These are phyloP conservation scores for Lagenaria siceraria DNA, from an alignment of 306 rosid species.

Conservation along the genomic window DNA sequence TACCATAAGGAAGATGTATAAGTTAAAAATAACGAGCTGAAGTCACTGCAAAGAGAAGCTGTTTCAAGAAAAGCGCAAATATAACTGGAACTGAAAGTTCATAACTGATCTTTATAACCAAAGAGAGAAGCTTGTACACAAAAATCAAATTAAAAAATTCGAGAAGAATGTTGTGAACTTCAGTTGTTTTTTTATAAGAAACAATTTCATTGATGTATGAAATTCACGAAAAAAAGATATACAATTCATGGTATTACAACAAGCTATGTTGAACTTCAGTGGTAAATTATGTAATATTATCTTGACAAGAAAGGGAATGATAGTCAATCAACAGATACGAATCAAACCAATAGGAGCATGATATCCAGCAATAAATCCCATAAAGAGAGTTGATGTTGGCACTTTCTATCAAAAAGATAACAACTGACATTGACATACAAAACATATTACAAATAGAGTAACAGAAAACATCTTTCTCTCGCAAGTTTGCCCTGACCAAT, in stretches of 20 bases:
- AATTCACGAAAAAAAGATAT: no score
- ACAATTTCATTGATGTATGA: no score
- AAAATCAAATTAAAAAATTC: not conserved
- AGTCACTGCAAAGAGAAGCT: not conserved
- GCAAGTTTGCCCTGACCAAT: not conserved
- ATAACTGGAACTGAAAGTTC: slow-evolving; percentile 1
- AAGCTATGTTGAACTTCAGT: not conserved
- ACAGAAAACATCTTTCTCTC: not conserved
- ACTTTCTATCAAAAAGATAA: not conserved
- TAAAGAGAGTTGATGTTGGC: not conserved
- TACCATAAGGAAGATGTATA: slow-evolving; percentile 7
- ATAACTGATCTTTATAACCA: not conserved
- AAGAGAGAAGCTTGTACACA: not conserved
- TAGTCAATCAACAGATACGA: not conserved
- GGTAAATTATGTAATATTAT: not conserved
- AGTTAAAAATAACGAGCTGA: not conserved
- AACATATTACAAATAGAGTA: not conserved
- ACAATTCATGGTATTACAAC: no score
- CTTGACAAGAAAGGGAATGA: not conserved
- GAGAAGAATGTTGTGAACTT: not conserved
- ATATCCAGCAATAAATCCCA: not conserved
- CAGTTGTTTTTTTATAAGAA: not conserved
- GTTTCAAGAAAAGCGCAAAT: not conserved
- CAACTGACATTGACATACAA: not conserved
- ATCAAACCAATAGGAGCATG: not conserved